A percentile compares a stretch with the other conserved stretches of the same genome.
Evolutionary conservation across 257 asterid species (phyloP).

Genomic region (Solanum lycopersicoides): DNA sequence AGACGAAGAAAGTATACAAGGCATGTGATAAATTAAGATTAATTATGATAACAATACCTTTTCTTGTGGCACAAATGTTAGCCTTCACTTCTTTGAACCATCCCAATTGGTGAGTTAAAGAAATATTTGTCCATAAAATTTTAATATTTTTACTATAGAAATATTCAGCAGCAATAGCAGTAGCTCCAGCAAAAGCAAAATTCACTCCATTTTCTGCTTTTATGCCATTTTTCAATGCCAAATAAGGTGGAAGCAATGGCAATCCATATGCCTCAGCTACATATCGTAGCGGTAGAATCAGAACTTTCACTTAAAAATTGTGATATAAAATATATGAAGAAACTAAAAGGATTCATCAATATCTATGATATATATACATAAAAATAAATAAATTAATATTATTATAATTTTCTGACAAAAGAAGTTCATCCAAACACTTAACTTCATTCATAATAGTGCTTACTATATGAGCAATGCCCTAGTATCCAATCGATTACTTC

Average conservation of each 20-base stretch:
- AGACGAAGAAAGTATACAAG: background rate
- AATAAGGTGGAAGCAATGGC: conserved; percentile 53
- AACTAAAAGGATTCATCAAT: background rate
- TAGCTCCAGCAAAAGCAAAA: conserved; percentile 84
- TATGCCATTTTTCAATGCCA: conserved; percentile 21
- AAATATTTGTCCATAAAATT: conserved; percentile 55
- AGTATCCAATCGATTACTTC: background rate
- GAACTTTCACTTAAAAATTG: background rate
- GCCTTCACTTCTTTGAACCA: conserved; percentile 66
- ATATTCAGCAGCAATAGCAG: conserved; percentile 58
- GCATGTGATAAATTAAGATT: too few species aligned
- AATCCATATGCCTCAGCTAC: conserved; percentile 79
- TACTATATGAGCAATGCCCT: background rate
- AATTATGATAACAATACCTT: conserved; percentile 23
- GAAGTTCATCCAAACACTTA: background rate
- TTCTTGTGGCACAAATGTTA: conserved; percentile 35
- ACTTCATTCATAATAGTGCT: background rate
- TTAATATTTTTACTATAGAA: conserved; percentile 50
- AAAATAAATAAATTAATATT: background rate
- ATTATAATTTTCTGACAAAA: background rate
- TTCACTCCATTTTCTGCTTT: conserved; percentile 55
- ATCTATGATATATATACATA: background rate
- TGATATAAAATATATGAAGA: background rate
- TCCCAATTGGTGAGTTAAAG: conserved; percentile 51
- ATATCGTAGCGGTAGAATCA: background rate